Conservation (phyloP, 192 early-diverging fungal species). For the Entophlyctis luteolus region DNA sequence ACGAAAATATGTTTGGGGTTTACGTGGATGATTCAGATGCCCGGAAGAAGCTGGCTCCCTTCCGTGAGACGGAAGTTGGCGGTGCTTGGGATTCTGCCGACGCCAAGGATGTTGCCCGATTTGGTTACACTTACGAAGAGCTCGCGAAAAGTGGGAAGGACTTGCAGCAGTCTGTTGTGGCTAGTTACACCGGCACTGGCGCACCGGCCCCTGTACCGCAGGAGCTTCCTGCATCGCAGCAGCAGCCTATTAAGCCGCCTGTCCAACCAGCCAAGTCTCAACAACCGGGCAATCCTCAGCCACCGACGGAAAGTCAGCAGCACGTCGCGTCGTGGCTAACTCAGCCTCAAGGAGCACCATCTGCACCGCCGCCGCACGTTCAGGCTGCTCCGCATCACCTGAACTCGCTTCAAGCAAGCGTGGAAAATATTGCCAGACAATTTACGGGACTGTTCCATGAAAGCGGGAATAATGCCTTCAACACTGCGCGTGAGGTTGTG, state of each 20-base stretch:
- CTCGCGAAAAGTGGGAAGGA: not conserved
- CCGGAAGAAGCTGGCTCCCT: not conserved
- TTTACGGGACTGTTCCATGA: too few relatives aligned
- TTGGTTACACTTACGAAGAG: constrained; percentile 5
- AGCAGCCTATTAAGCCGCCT: not conserved
- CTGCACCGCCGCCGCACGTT: not conserved
- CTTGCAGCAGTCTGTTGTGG: not conserved
- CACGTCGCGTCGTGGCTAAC: not conserved
- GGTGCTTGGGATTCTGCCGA: not conserved
- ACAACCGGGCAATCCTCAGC: not conserved
- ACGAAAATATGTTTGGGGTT: not conserved
- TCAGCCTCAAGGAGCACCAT: not conserved
- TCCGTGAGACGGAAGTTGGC: not conserved
- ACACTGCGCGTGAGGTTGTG: too few relatives aligned
- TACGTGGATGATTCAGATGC: not conserved
- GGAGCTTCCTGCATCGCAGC: not conserved
- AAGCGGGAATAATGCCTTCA: too few relatives aligned
- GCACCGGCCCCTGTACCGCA: not conserved
- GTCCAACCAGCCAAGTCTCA: not conserved
- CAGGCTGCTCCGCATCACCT: not conserved
- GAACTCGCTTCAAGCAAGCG: not conserved
- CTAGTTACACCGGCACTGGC: not conserved
- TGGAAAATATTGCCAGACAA: not conserved
- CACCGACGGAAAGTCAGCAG: not conserved
- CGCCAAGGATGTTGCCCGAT: not conserved